These are phyloP conservation scores for Craterostigma plantagineum DNA, from an alignment of 257 asterid genomes.

Conservation along the genomic window DNA sequence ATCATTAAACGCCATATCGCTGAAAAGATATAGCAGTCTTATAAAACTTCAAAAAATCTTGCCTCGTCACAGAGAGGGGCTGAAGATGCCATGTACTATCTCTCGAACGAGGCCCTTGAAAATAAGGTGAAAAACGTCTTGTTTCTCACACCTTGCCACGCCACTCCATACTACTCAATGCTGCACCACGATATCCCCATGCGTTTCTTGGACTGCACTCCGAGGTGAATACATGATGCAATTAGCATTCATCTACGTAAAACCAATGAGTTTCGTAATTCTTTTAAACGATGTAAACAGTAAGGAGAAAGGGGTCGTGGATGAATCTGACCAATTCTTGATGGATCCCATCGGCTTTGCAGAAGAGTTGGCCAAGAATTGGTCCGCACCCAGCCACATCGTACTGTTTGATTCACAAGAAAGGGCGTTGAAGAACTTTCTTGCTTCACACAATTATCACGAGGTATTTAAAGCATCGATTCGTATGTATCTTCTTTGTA, in stretches of 20 bases:
- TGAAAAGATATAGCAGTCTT: too few species aligned
- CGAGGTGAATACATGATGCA: slow-evolving; percentile 25
- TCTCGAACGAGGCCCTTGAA: slow-evolving; percentile 40
- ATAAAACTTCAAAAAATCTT: not conserved
- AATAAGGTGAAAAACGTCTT: slow-evolving; percentile 46
- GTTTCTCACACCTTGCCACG: slow-evolving; percentile 84
- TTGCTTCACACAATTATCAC: slow-evolving; percentile 33
- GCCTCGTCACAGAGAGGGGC: slow-evolving; percentile 59
- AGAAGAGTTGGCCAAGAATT: slow-evolving; percentile 25
- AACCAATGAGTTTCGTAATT: not conserved
- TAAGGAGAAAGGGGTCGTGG: slow-evolving; percentile 41
- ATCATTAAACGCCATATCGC: not conserved
- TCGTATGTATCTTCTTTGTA: too few species aligned
- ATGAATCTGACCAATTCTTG: slow-evolving; percentile 67
- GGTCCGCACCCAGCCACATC: slow-evolving; percentile 82
- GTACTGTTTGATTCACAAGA: slow-evolving; percentile 78
- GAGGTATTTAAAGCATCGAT: too few species aligned
- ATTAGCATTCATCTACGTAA: not conserved
- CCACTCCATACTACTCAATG: slow-evolving; percentile 92
- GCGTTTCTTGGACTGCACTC: slow-evolving; percentile 96
- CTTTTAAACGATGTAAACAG: slow-evolving; percentile 19
- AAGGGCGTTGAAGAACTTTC: slow-evolving; percentile 42
- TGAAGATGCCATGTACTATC: slow-evolving; percentile 81
- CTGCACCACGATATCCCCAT: slow-evolving; percentile 61
- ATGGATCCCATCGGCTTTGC: slow-evolving; percentile 49